Percentiles rank a stretch among this genome's conserved stretches.
Conservation (phyloP, 176 grass and related monocot species). For the Aegilops sharonensis region DNA sequence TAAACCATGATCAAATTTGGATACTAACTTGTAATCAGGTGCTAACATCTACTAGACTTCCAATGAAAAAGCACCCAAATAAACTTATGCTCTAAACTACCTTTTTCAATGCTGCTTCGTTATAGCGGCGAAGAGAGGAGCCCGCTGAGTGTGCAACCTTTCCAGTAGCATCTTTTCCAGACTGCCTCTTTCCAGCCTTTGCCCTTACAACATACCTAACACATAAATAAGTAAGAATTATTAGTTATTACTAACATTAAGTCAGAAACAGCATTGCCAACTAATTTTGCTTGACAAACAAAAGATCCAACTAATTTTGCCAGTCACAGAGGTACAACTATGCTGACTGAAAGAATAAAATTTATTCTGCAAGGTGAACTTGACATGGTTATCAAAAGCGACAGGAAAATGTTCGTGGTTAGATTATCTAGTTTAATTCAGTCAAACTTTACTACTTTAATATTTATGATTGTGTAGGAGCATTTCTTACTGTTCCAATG, state of each 20-base stretch:
- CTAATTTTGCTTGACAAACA: neutral
- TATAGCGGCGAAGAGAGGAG: slow-evolving; percentile 80
- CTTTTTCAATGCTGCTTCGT: slow-evolving; percentile 92
- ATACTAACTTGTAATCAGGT: slow-evolving; percentile 22
- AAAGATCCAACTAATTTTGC: neutral
- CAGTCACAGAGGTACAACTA: neutral
- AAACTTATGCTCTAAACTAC: slow-evolving; percentile 29
- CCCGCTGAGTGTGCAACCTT: slow-evolving; percentile 92
- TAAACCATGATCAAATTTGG: neutral
- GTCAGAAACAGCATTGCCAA: neutral
- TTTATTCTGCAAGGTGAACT: neutral
- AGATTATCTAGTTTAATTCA: neutral
- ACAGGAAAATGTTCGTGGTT: neutral
- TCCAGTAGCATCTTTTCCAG: slow-evolving; percentile 91
- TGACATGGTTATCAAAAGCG: neutral
- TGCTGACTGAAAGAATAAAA: neutral
- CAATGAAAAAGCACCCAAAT: slow-evolving; percentile 16
- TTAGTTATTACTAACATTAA: neutral
- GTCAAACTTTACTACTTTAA: neutral
- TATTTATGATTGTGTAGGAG: neutral
- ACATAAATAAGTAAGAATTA: slow-evolving; percentile 8
- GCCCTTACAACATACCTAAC: slow-evolving; percentile 95
- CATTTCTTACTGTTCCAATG: neutral
- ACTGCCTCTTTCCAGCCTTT: slow-evolving; percentile 96
- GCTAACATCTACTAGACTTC: neutral